A percentile compares a stretch with the other conserved stretches of the same genome.
Conservation (phyloP, 2,329 filamentous ascomycete species). For the Aspergillus sergii region DNA sequence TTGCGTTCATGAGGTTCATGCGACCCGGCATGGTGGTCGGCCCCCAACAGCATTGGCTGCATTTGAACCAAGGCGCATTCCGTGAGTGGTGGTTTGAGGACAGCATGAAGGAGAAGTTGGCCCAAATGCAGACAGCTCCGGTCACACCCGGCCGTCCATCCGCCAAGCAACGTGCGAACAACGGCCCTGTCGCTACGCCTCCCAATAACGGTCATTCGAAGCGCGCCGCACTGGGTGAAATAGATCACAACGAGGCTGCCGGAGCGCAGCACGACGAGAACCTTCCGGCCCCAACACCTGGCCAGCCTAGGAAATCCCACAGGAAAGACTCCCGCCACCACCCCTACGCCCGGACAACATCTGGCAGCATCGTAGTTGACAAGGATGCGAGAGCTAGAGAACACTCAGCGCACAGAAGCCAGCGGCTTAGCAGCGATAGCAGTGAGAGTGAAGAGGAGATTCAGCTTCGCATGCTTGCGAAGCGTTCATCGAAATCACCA, state of each 20-base stretch:
- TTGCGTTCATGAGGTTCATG: slow-evolving; percentile 99
- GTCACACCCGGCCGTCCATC: slow-evolving; percentile 56
- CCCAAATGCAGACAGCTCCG: slow-evolving; percentile 64
- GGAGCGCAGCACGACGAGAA: slow-evolving; percentile 69
- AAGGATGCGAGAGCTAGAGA: slow-evolving; percentile 32
- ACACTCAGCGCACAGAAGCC: slow-evolving; percentile 50
- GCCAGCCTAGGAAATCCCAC: slow-evolving; percentile 88
- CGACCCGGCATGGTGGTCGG: slow-evolving; percentile 98
- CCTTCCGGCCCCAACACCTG: slow-evolving; percentile 90
- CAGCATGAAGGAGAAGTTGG: slow-evolving; percentile 77
- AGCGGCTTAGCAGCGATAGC: slow-evolving; percentile 61
- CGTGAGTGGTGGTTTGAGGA: slow-evolving; percentile 95
- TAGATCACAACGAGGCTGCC: slow-evolving; percentile 73
- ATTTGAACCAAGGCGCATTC: slow-evolving; percentile 94
- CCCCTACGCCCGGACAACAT: slow-evolving; percentile 66
- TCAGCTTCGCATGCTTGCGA: slow-evolving; percentile 72
- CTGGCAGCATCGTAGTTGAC: slow-evolving; percentile 44
- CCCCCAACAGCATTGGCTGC: slow-evolving; percentile 97
- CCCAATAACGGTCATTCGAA: slow-evolving; percentile 75
- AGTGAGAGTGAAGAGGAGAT: slow-evolving; percentile 80
- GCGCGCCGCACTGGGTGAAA: slow-evolving; percentile 87
- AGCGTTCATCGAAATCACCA: slow-evolving; percentile 67
- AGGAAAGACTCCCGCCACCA: slow-evolving; percentile 74
- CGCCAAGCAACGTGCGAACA: slow-evolving; percentile 65
- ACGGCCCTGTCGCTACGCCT: slow-evolving; percentile 76